Evolutionary conservation across 768 basidiomycete species (phyloP).

Genomic region (Antrodiella citrinella): DNA sequence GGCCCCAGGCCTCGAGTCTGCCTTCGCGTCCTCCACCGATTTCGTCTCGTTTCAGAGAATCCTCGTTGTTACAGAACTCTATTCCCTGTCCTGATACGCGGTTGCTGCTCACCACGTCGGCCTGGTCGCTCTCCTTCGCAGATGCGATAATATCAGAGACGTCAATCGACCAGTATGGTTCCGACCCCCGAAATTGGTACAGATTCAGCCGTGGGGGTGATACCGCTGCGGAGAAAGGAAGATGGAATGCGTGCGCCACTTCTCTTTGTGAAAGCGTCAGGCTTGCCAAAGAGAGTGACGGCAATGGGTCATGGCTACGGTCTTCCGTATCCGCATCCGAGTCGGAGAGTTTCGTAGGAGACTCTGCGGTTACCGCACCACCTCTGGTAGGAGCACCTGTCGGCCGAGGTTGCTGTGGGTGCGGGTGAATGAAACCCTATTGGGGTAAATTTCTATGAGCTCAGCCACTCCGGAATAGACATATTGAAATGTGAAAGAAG

Average conservation of each 20-base stretch:
- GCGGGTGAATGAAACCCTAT: conserved; percentile 25
- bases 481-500: not conserved
- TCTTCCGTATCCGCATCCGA: conserved; percentile 13
- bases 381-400: not conserved
- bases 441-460: not conserved
- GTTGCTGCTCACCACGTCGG: conserved; percentile 9
- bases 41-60: conserved; percentile 31
- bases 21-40: conserved; percentile 35
- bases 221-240: conserved; percentile 48
- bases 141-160: conserved; percentile 49
- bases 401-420: not conserved
- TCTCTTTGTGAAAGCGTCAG: conserved; percentile 51
- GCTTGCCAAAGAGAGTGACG: conserved; percentile 47
- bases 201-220: conserved; percentile 39
- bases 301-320: conserved; percentile 33
- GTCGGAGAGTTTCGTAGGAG: not conserved
- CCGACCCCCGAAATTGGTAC: conserved; percentile 45
- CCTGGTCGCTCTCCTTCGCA: not conserved
- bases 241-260: conserved; percentile 65
- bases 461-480: not conserved
- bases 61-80: conserved; percentile 2
- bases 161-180: conserved; percentile 60
- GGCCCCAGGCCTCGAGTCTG: conserved; percentile 68
- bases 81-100: conserved; percentile 22
- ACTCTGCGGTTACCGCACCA: not conserved